Percentiles rank a stretch among this genome's conserved stretches.
Evolutionary conservation across 208 protist species (phyloP).

Genomic region (Wallacemonas sp.): DNA sequence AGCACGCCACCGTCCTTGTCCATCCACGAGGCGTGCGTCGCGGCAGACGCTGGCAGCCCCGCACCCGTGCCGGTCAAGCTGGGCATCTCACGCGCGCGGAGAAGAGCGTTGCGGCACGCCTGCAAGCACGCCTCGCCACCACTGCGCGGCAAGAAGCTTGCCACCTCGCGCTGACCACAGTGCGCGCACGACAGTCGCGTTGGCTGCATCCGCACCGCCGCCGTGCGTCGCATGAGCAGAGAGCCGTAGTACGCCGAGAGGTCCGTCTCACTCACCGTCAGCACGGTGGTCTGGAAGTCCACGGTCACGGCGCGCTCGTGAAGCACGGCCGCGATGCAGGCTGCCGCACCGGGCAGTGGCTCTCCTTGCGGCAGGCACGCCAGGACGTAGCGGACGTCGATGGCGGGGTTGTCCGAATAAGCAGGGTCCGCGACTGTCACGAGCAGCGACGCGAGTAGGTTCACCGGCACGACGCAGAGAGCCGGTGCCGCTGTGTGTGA

Average conservation of each 20-base stretch:
- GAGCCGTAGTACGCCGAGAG: constrained; percentile 35
- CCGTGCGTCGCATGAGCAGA: constrained; percentile 34
- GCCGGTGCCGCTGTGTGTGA: constrained; percentile 6
- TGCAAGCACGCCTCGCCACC: background rate
- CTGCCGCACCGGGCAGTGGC: constrained; percentile 51
- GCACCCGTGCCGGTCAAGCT: background rate
- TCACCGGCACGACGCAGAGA: constrained; percentile 52
- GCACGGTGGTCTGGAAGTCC: constrained; percentile 41
- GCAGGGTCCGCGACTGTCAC: constrained; percentile 50
- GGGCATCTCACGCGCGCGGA: background rate
- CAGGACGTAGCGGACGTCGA: constrained; percentile 59
- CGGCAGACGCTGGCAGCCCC: background rate
- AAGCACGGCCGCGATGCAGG: constrained; percentile 50
- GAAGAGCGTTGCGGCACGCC: background rate
- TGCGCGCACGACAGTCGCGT: constrained; percentile 20
- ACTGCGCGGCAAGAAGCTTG: background rate
- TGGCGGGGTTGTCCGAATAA: constrained; percentile 36
- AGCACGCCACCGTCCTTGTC: background rate
- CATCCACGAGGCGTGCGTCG: background rate
- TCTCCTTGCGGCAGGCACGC: constrained; percentile 40
- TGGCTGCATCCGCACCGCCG: constrained; percentile 43
- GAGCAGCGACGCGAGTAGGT: constrained; percentile 55
- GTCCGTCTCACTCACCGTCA: constrained; percentile 50
- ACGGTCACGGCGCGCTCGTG: constrained; percentile 44
- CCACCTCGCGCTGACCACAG: constrained; percentile 28